These are phyloP conservation scores for Tolypocladium guangdongense DNA, from an alignment of 2,329 filamentous ascomycete genomes.

Conservation along the genomic window DNA sequence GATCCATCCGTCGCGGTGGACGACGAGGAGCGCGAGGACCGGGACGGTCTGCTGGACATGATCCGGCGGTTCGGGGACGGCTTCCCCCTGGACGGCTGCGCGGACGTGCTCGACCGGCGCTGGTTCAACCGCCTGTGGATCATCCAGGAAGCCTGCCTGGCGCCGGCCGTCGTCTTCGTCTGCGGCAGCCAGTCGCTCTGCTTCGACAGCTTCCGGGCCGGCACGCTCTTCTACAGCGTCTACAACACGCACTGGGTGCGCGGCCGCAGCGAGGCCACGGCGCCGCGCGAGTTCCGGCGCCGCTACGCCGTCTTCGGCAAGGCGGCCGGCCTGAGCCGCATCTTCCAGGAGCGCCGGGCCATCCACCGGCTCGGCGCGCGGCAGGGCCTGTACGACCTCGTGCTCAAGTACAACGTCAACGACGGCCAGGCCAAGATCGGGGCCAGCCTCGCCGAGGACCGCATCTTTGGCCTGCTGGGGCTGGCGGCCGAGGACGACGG, in stretches of 20 bases:
- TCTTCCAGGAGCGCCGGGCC: slow-evolving; percentile 18
- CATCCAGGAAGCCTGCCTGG: slow-evolving; percentile 21
- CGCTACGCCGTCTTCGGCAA: slow-evolving; percentile 13
- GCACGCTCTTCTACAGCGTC: slow-evolving; percentile 16
- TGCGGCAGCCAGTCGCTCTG: slow-evolving; percentile 15
- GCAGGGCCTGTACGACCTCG: slow-evolving; percentile 13
- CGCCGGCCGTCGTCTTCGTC: slow-evolving; percentile 11
- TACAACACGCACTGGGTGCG: slow-evolving; percentile 18
- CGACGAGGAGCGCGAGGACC: slow-evolving; percentile 11
- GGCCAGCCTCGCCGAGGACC: slow-evolving; percentile 16
- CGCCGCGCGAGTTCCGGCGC: slow-evolving; percentile 5
- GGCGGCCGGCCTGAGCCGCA: slow-evolving; percentile 10
- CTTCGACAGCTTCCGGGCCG: slow-evolving; percentile 15
- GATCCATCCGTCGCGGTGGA: slow-evolving; percentile 9
- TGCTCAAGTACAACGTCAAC: slow-evolving; percentile 20
- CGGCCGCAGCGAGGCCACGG: slow-evolving; percentile 1
- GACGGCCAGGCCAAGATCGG: slow-evolving; percentile 12
- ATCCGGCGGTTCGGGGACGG: slow-evolving; percentile 9
- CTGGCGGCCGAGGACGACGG: slow-evolving; percentile 12
- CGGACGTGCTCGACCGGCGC: slow-evolving; percentile 14
- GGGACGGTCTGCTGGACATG: slow-evolving; percentile 15
- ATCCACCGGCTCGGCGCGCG: slow-evolving; percentile 12
- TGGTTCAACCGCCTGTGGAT: slow-evolving; percentile 24
- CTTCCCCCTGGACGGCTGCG: slow-evolving; percentile 15
- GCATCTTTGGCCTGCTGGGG: slow-evolving; percentile 20